Base-by-base conservation (phyloP, 2,329 filamentous ascomycete species). In the Lachnum nothofagi region DNA sequence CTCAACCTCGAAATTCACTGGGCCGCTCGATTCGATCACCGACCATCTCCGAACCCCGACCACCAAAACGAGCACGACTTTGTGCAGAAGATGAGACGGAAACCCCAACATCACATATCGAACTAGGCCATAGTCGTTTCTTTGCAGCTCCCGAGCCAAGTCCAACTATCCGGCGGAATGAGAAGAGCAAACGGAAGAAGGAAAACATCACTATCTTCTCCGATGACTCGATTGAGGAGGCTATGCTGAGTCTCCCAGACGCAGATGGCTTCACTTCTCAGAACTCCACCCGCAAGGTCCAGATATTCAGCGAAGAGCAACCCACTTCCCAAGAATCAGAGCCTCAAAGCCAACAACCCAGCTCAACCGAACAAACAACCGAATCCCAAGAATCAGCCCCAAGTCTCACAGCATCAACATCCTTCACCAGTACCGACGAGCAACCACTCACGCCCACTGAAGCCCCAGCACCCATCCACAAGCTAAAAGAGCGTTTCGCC, bases 151-250 rank as follows among this genome's bases (percentile, higher is more conserved):
- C 61, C 25, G 65, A 70, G 33, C 57, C 62, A 27, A 75, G 69
- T 51, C 69, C 71, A 20, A 70, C 65, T 34, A 63, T 64, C 12
- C 45, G 69, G 66, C 56, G 56, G 61, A 35, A 60, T 53, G 31
- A 49, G 7, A 60, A 56, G 31, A 62, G 64, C 35, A 69, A 70
- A 55, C 61, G 64, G 17, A 71, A 70, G 46, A 69, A 70, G 46
- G 67, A 70, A 12, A 65, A 66, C 7, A 64, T 78, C 48, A 70
- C 68, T 20, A 70, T 79, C 4, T 78, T 73, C 57, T 78, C 75
- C 1, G 76, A 79, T 56, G 74, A 77, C 53, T 67, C 71, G 4
- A 67, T 74, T 22, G 73, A 77, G 51, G 72, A 75, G 24, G 72
- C 72, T 6, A 73, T 77, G 66, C 62, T 70, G 3, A 68, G 65